Conservation (phyloP, 306 rosid species). For the Rubus parviflorus region DNA sequence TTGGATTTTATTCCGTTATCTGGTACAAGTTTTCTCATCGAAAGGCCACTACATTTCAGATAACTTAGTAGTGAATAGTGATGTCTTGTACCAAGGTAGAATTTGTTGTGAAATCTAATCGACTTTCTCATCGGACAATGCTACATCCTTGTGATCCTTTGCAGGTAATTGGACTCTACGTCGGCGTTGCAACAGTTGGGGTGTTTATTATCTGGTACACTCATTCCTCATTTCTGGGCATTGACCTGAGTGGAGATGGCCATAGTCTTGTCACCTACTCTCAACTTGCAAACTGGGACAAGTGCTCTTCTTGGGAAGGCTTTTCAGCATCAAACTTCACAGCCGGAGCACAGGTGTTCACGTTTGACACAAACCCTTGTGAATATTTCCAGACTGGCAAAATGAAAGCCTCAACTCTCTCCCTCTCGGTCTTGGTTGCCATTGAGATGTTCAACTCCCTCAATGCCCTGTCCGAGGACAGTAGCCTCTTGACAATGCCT, state of each 20-base stretch:
- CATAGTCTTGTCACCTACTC: constrained; percentile 81
- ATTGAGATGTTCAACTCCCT: constrained; percentile 97
- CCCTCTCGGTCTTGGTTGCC: constrained; percentile 91
- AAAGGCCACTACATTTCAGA: neutral
- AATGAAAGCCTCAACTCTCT: constrained; percentile 82
- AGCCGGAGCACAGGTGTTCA: constrained; percentile 56
- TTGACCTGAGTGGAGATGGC: constrained; percentile 80
- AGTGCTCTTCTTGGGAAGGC: constrained; percentile 70
- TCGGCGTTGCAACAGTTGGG: constrained; percentile 88
- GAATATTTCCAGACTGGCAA: constrained; percentile 79
- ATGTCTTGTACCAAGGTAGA: neutral
- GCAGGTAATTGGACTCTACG: constrained; percentile 87
- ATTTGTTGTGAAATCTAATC: neutral
- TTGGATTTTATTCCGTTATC: constrained; percentile 92
- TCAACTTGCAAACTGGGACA: constrained; percentile 89
- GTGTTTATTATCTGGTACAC: constrained; percentile 88
- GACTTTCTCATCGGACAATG: neutral
- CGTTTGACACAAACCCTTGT: constrained; percentile 58
- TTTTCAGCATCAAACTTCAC: constrained; percentile 87
- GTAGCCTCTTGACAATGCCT: constrained; percentile 90
- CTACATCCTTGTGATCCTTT: neutral
- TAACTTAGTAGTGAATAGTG: neutral
- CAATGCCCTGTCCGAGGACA: constrained; percentile 83
- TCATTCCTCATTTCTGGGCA: constrained; percentile 78
- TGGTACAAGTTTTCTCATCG: constrained; percentile 49